Evolutionary conservation across 192 early-diverging fungal species (phyloP).

Genomic region (Coemansia nantahalensis): DNA sequence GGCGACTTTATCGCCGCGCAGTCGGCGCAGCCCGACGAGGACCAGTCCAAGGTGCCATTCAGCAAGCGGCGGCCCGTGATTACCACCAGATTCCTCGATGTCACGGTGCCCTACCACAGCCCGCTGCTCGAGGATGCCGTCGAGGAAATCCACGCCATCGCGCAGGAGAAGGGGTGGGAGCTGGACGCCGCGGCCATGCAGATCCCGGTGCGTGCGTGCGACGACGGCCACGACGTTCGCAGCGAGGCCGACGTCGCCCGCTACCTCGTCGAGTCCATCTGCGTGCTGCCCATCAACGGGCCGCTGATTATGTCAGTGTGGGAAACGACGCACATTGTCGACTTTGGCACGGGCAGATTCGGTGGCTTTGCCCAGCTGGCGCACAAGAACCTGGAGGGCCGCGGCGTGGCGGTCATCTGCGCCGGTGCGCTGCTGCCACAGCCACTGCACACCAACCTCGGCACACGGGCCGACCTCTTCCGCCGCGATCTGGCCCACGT

Average conservation of each 20-base stretch:
- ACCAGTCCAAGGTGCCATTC: slow-evolving; percentile 73
- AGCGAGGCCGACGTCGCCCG: slow-evolving; percentile 55
- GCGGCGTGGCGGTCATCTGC: slow-evolving; percentile 62
- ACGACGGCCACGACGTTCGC: slow-evolving; percentile 79
- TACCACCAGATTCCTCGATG: slow-evolving; percentile 73
- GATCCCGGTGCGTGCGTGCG: slow-evolving; percentile 71
- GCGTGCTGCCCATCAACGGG: slow-evolving; percentile 61
- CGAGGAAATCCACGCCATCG: background rate
- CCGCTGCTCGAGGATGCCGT: slow-evolving; percentile 4
- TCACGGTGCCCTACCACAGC: slow-evolving; percentile 78
- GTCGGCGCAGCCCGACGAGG: slow-evolving; percentile 10
- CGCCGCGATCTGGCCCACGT: slow-evolving; percentile 66
- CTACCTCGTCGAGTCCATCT: slow-evolving; percentile 67
- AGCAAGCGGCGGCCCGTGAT: slow-evolving; percentile 79
- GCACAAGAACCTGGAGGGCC: slow-evolving; percentile 83
- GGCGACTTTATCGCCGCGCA: background rate
- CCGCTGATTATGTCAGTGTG: slow-evolving; percentile 55
- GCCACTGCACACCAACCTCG: slow-evolving; percentile 55
- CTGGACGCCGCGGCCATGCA: slow-evolving; percentile 16
- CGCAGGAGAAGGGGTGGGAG: slow-evolving; percentile 22
- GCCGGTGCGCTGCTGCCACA: slow-evolving; percentile 13
- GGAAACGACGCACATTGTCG: slow-evolving; percentile 80
- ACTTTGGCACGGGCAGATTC: slow-evolving; percentile 89
- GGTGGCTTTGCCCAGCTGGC: slow-evolving; percentile 83
- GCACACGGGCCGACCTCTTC: slow-evolving; percentile 73